A percentile compares a stretch with the other conserved stretches of the same genome.
Conservation (phyloP, 768 basidiomycete genomes). For the Xerocomellus chrysenteron region DNA sequence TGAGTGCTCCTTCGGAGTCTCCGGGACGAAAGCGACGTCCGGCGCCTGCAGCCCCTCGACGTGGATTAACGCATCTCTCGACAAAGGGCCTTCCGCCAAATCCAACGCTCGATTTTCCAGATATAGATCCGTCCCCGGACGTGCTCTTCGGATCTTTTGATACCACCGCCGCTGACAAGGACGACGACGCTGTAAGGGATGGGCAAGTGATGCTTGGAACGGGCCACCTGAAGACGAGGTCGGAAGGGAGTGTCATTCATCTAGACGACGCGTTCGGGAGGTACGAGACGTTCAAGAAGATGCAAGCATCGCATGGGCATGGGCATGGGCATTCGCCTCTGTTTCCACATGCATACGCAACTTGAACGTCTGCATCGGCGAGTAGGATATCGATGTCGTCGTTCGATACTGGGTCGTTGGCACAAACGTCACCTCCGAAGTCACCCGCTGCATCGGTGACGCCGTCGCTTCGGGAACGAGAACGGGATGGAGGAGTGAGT, state of each 20-base stretch:
- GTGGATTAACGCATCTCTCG: slow-evolving; percentile 14
- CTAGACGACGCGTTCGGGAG: slow-evolving; percentile 87
- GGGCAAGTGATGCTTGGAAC: neutral
- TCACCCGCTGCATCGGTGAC: slow-evolving; percentile 34
- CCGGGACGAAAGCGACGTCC: slow-evolving; percentile 26
- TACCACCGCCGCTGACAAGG: neutral
- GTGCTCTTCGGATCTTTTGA: neutral
- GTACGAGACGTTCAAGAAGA: slow-evolving; percentile 79
- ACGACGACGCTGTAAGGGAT: neutral
- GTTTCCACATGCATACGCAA: neutral
- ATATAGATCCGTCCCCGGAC: slow-evolving; percentile 7
- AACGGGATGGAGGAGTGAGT: slow-evolving; percentile 25
- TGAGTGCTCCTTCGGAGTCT: slow-evolving; percentile 43
- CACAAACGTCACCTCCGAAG: slow-evolving; percentile 42
- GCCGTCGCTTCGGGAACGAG: slow-evolving; percentile 23
- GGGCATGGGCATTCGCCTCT: slow-evolving; percentile 6
- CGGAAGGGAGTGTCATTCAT: slow-evolving; percentile 23
- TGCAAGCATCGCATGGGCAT: slow-evolving; percentile 31
- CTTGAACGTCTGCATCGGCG: slow-evolving; percentile 5
- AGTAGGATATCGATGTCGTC: slow-evolving; percentile 69
- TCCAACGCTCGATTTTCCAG: slow-evolving; percentile 36
- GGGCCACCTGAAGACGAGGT: slow-evolving; percentile 6
- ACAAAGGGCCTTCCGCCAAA: slow-evolving; percentile 57
- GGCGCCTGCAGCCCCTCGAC: slow-evolving; percentile 24
- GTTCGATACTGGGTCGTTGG: slow-evolving; percentile 39